Base-by-base conservation (phyloP, 306 rosid species). In the Adenanthera pavonina region DNA sequence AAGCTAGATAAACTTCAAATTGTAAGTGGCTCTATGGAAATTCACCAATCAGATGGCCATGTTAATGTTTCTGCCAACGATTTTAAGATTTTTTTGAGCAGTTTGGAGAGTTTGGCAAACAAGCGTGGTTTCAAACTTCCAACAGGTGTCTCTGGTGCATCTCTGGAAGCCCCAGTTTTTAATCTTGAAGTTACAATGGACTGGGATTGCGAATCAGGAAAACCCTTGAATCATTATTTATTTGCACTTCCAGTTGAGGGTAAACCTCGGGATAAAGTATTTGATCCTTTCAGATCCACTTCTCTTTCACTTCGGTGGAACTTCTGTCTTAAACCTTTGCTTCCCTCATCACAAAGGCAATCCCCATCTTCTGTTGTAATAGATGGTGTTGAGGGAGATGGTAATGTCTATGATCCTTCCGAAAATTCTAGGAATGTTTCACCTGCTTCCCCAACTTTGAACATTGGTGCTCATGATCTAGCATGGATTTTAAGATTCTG, bases 381-480 rank as follows among this genome's bases (percentile, higher is more conserved):
- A 70, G 94, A 82, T 83, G 67, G 71, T 79, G 77, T 84, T 60
- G 91, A 89, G 57, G 87, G 80, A 74, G 87, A 78, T 81, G 89
- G 89, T 84, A 87, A 86, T 57, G 85, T 80, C 76, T 85, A 83
- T 79, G 90, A 88, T 82, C 88, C 89, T 82, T 80, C 89, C 77
- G 85, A 82, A 65, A 84, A 81, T 75, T 84, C 88, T 81, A 89
- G 84, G 52, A 83, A 62, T 72, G 79, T 65, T 75, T 85, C 89
- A 69, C 70, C 68, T 69, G 82, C 80, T 82, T 87, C 91, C 67
- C 97, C 99, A 13, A 91, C 92, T 80, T n/a, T 96, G 75, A 93
- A 86, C 90, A 81, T 94, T 84, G 98, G 98, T 53, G 99, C 99
- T 83, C 99, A 96, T 87, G 99, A 96, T 91, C 87, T 96, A 53